Evolutionary conservation across 164 flowering plant genomes (phyloP), one percentile per base, ranked within the genome.

Genomic region (Warburgia ugandensis): DNA sequence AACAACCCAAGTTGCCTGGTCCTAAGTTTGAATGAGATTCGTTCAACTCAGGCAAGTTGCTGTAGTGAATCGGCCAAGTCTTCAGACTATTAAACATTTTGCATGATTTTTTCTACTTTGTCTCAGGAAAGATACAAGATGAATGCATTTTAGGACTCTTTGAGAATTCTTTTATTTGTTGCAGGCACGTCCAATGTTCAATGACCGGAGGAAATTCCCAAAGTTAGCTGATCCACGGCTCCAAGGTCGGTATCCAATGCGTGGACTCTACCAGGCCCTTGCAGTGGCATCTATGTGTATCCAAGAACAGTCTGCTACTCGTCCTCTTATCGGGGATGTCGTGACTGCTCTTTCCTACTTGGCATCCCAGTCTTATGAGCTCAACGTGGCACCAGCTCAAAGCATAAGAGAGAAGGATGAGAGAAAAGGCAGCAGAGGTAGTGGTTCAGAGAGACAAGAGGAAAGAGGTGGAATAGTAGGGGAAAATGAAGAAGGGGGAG

Each of bases 401-500:
- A 29, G 33, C 39, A 9, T 47, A 16, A 43, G 59, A 53, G 61
- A 57, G 20, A 63, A 47, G 56, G 60, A 68, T 36, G 65, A 54
- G 39, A 68, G 64, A 40, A 65, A 61, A 59, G 55, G 49, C 40
- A n/a, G n/a, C n/a, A 55, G 62, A 52, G 58, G 48, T 31, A 58
- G 53, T 39, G 61, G 53, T 9, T 3, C 44, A 9, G 59, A 55
- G 16, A 44, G 41, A 32, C 53, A 35, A 31, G 72, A 70, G 21
- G 73, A 62, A 8, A 42, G 48, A 52, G 67, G 54, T 25, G 66
- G 55, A 22, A 66, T 52, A 48, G 48, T 73, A 4, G 7, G 13
- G 27, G 77, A 63, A 65, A 75, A 61, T 36, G 84, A 83, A 47
- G 82, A 80, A 36, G 78, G 75, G 6, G 77, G 74, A 50, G 81